These are phyloP conservation scores for Cyberlindnera xishuangbannaensis DNA, from an alignment of 805 yeast species.

Conservation along the genomic window DNA sequence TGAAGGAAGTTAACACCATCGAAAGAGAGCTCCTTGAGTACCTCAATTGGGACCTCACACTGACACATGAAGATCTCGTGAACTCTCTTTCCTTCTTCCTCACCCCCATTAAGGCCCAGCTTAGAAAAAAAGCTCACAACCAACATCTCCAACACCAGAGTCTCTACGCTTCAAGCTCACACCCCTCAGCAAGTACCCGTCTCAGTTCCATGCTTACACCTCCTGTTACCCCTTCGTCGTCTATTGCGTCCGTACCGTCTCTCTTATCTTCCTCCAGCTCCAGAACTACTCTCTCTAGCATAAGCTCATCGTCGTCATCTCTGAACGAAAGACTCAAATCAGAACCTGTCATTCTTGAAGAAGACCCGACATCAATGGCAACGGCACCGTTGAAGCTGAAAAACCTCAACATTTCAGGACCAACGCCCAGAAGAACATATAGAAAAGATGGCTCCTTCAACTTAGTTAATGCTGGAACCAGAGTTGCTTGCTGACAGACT, in stretches of 20 bases:
- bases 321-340: slow-evolving; percentile 13
- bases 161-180: slow-evolving; percentile 18
- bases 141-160: slow-evolving; percentile 22
- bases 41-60: slow-evolving; percentile 78
- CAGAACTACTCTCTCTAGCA: slow-evolving; percentile 29
- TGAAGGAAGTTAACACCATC: slow-evolving; percentile 81
- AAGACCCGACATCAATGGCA: slow-evolving; percentile 5
- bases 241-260: slow-evolving; percentile 29
- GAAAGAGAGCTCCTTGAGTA: slow-evolving; percentile 82
- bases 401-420: slow-evolving; percentile 14
- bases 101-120: slow-evolving; percentile 53
- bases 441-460: slow-evolving; percentile 8
- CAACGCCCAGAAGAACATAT: slow-evolving; percentile 5
- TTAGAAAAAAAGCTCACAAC: slow-evolving; percentile 21
- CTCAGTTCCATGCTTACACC: slow-evolving; percentile 13
- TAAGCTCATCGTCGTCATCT: slow-evolving; percentile 16
- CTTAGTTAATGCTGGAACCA: slow-evolving; percentile 10
- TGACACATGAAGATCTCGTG: slow-evolving; percentile 65
- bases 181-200: slow-evolving; percentile 12
- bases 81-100: slow-evolving; percentile 70
- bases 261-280: slow-evolving; percentile 37
- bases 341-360: slow-evolving; percentile 8
- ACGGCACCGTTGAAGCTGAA: slow-evolving; percentile 20
- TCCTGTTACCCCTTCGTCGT: slow-evolving; percentile 23
- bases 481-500: not conserved